A percentile compares a stretch with the other conserved stretches of the same genome.
phyloP scores from a whole-genome alignment of 768 basidiomycete genomes.

The Pleurotus tuoliensis region DNA sequence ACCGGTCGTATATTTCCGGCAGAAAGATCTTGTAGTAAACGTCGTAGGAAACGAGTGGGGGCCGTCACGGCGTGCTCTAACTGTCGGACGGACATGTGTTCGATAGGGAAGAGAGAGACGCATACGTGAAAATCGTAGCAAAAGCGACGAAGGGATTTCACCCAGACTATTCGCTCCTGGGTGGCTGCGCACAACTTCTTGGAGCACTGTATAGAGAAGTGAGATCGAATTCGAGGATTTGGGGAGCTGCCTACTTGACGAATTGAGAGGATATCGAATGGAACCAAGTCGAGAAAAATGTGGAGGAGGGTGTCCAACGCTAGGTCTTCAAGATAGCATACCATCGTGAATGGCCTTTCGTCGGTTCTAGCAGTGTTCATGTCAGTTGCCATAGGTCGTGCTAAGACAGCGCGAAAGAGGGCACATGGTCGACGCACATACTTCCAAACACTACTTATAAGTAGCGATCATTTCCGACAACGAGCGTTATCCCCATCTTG shows the following conservation, averaged over 20 bases:
- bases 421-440: conserved; percentile 7
- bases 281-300: conserved; percentile 1
- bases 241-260: neutral
- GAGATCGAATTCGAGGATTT: neutral
- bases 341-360: neutral
- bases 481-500: conserved; percentile 7
- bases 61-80: conserved; percentile 23
- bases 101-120: conserved; percentile 19
- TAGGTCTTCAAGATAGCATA: conserved; percentile 4
- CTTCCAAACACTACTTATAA: conserved; percentile 7
- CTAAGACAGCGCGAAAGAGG: neutral
- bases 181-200: conserved; percentile 17
- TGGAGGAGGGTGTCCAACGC: conserved; percentile 4
- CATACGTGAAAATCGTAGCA: conserved; percentile 17
- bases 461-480: conserved; percentile 9
- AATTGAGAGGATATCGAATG: conserved; percentile 4
- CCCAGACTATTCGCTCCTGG: conserved; percentile 22
- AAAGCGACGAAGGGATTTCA: conserved; percentile 19
- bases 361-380: neutral
- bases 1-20: conserved; percentile 2
- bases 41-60: conserved; percentile 16
- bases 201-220: conserved; percentile 17
- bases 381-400: neutral
- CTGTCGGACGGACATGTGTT: conserved; percentile 20
- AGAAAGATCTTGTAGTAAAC: conserved; percentile 1